Percentiles rank a stretch among this genome's conserved stretches.
Evolutionary conservation across 1,284 basidiomycete genomes (phyloP).

Genomic region (Puccinia horiana): DNA sequence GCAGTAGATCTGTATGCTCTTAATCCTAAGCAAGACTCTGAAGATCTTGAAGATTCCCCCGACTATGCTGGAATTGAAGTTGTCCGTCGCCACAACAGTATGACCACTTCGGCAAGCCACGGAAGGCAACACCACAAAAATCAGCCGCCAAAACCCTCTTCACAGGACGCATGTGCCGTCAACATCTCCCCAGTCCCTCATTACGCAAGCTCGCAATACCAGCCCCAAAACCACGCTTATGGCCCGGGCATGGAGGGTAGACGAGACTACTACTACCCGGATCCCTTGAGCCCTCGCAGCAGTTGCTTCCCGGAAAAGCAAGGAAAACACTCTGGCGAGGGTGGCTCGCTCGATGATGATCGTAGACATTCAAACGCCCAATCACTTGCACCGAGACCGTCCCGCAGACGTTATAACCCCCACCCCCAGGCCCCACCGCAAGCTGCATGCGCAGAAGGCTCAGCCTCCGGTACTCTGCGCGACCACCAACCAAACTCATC

Average conservation of each 20-base stretch:
- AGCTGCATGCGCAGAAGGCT: neutral
- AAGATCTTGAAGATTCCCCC: constrained; percentile 38
- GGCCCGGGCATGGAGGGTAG: neutral
- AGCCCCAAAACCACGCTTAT: neutral
- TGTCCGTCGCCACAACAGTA: constrained; percentile 29
- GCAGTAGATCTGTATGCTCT: constrained; percentile 27
- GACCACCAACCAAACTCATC: neutral
- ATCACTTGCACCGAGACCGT: neutral
- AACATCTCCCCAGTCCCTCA: neutral
- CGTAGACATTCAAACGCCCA: neutral
- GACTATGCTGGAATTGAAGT: constrained; percentile 39
- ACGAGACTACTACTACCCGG: neutral
- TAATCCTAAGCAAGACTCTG: constrained; percentile 46
- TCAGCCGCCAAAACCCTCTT: neutral
- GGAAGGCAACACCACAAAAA: neutral
- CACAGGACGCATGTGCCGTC: neutral
- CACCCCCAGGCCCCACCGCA: neutral
- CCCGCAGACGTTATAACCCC: neutral
- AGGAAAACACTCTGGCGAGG: neutral
- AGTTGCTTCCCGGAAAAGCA: constrained; percentile 1
- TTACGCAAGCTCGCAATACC: neutral
- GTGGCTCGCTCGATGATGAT: neutral
- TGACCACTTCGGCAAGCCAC: neutral
- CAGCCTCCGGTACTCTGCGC: neutral
- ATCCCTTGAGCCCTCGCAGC: neutral